Evolutionary conservation across 305 asterid genomes (phyloP), one percentile per base, ranked within the genome.

Genomic region (Rubia peregrina): DNA sequence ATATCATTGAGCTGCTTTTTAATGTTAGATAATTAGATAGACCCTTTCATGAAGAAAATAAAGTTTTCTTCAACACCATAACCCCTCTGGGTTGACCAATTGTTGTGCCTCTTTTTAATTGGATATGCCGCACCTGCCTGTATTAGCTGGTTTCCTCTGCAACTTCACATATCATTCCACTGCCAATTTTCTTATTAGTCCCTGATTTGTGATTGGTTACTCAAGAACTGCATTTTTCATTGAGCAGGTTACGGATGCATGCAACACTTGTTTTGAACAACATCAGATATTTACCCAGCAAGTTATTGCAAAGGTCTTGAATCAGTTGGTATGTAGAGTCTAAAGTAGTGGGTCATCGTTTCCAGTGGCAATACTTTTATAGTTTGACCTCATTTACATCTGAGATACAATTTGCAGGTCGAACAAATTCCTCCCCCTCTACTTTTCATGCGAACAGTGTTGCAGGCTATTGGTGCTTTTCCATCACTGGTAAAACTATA

Each of bases 381-480:
- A 56, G 55, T 67, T 53, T 44, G 19, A 6, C 43, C 71, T 40
- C 69, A 73, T 40, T 69, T 46, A 74, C 75, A 65, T 40, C 33
- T 79, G 73, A 61, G 59, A 74, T 76, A 74, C 61, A 65, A 79
- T 73, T 38, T 86, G 83, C 91, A 94, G 99, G 99, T 94, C 62
- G 98, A 88, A 82, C 99, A 94, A 83, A 94, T 85, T 81, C 99
- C 99, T 76, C 96, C 89, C 64, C 98, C 99, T 49, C 74, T 94
- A 75, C 81, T 94, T 69, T 94, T 94, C 79, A 94, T 94, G 99
- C 95, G 99, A 67, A 91, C 99, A 11, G 99, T 94, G 78, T 75
- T 94, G 83, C 99, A 91, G 83, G 96, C 99, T 38, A 80, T 94
- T 44, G 98, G 97, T 60, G 97, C 96, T 72, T 94, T 91, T 84